Evolutionary conservation across 1,284 basidiomycete species (phyloP), one percentile per base, ranked within the genome.

Genomic region (Ustilago xerochloae): DNA sequence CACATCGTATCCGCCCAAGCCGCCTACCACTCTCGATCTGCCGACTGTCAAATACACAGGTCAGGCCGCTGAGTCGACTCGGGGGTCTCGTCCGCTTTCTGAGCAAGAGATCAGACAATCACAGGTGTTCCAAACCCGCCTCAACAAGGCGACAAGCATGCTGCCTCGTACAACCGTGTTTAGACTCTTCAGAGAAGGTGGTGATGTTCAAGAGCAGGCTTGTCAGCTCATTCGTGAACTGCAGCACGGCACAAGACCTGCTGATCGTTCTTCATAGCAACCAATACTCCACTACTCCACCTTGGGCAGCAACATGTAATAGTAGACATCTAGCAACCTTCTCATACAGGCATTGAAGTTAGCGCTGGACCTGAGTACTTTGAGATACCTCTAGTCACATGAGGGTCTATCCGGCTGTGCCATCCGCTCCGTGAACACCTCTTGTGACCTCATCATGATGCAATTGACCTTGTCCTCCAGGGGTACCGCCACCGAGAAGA

Each of bases 81-180:
- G 7, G 13, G 32, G 49, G 10, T 62, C 47, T 4, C 49, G 45
- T 36, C 24, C 60, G 3, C 59, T 74, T 2, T 65, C 67, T 12
- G 74, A 77, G 38, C 53, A 55, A 36, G 69, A 73, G 32, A 55
- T 74, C 22, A 59, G 56, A 24, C 52, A 63, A 26, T 55, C 67
- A 15, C 74, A 77, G 29, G 39, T 54, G 0, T 77, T 77, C 35
- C 66, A 69, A 41, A 41, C 45, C 8, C 65, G 74, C 12, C 56
- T 77, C 26, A 65, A 56, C 47, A 62, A 65, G 48, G 70, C 74
- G 2, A 70, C 65, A 20, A 66, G 62, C 45, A 59, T 68, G 59
- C 43, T 77, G 4, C 74, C 74, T 41, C 61, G 70, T n/a, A 39
- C 52, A n/a, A 77, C 74, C 33, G 57, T 73, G 24, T 70, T 77